Evolutionary conservation across 176 grass and related monocot genomes (phyloP), one percentile per base, ranked within the genome.

Genomic region (Canna indica): DNA sequence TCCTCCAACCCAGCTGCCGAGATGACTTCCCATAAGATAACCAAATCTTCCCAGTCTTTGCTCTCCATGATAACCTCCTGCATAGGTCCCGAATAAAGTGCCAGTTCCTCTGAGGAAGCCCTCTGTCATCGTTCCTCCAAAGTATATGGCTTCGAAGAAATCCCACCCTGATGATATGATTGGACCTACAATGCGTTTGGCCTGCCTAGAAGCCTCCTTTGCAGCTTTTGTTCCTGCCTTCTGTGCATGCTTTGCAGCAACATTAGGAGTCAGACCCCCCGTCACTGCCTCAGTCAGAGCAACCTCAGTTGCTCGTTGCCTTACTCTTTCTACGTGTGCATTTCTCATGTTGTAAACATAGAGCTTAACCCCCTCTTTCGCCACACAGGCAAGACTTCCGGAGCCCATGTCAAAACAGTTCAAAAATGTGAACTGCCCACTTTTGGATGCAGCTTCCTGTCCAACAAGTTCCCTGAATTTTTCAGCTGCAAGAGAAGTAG

Each of bases 101-200:
- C 95, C 95, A 0, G 70, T 68, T 16, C 95, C 95, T 57, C 95
- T 88, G 31, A 99, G 81, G 66, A 99, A 87, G 7, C 95, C 90
- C 74, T 99, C 95, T 0, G 89, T 86, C 78, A 99, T 83, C 71
- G 82, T 86, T 71, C 95, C 90, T 12, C 84, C 95, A 28, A 84
- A 99, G 78, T 99, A 90, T 81, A 94, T 82, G 36, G 95, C 95
- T 85, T 99, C 95, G 70, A 99, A 94, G 80, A 99, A 94, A 75
- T 99, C 95, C 95, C 95, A 99, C 16, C 95, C 87, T 36, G 80
- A 99, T 44, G 95, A 99, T 72, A 94, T 79, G 44, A 99, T 81
- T 5, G 95, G 95, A 46, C 95, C 95, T 32, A 99, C 58, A 53
- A 94, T 99, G 29, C 95, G 79, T 56, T 90, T 94, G 24, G 95